Base-by-base conservation (phyloP, 805 yeast genomes). In the Cephaloascus fragrans region DNA sequence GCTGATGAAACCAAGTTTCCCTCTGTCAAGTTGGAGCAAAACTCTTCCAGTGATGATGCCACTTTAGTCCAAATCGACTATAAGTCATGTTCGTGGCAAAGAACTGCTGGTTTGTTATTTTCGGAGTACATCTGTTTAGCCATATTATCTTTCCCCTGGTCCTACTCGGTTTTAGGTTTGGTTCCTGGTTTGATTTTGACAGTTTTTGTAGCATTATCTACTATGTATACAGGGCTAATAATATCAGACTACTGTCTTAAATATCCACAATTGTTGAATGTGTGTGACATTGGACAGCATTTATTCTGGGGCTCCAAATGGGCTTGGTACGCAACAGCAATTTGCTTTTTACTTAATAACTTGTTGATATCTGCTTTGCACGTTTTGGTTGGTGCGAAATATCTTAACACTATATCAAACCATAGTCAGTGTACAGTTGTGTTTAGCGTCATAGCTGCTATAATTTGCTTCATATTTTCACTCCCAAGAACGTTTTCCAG, bases 131-230 rank as follows among this genome's bases (percentile, higher is more conserved):
- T 75, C 26, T 77, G 80, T 47, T 59, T 76, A 43, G 82, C 82
- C 12, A 73, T 75, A 42, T 66, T 76, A 76, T 71, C 79, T n/a
- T 76, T 76, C 51, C 83, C 83, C 0, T 74, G 80, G 80, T 71
- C 79, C 9, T 76, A 72, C 47, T 73, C 80, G 3, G 75, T 75
- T 3, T 55, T 76, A 16, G 83, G 83, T 0, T 53, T 76, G 6
- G 70, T 75, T 2, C 79, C 80, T 2, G 83, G 82, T 1, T 56
- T 76, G 19, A 70, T 76, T 20, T 48, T 75, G 37, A 76, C 81
- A 0, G 64, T 65, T 1, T 69, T 70, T 38, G 75, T 75, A 3
- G 64, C 80, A 2, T 43, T 64, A 18, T 65, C 73, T 4, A 75
- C 71, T 18, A 56, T 72, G 23, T 76, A 76, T 55, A 76, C 83